phyloP scores from a whole-genome alignment of 2,329 filamentous ascomycete genomes.

The Macroventuria anomochaeta region DNA sequence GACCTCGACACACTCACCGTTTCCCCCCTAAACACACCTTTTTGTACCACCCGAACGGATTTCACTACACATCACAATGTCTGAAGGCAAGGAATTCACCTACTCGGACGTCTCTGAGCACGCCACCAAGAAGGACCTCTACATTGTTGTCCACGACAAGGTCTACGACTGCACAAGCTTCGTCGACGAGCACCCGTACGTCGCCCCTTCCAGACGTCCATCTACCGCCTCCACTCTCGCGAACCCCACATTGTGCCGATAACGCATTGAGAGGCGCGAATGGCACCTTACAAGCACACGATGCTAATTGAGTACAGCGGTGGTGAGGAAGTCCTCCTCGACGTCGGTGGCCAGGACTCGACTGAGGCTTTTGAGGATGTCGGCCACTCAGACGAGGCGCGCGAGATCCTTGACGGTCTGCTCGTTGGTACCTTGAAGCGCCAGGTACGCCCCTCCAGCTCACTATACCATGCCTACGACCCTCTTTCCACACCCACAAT shows the following conservation, averaged over 20 bases:
- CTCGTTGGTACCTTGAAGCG: slow-evolving; percentile 49
- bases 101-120: slow-evolving; percentile 52
- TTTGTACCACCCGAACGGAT: not conserved
- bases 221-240: not conserved
- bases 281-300: not conserved
- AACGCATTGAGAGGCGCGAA: not conserved
- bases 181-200: slow-evolving; percentile 93
- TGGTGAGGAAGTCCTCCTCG: slow-evolving; percentile 96
- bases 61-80: slow-evolving; percentile 36
- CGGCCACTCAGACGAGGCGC: slow-evolving; percentile 97
- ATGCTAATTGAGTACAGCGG: slow-evolving; percentile 64
- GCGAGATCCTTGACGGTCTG: slow-evolving; percentile 78
- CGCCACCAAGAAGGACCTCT: slow-evolving; percentile 83
- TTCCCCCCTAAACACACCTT: slow-evolving; percentile 3
- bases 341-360: slow-evolving; percentile 93
- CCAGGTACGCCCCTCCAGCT: slow-evolving; percentile 34
- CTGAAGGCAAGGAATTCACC: slow-evolving; percentile 47
- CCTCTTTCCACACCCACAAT: not conserved
- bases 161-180: slow-evolving; percentile 91
- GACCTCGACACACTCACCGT: not conserved
- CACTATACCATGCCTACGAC: not conserved
- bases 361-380: slow-evolving; percentile 99
- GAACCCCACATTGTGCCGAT: not conserved
- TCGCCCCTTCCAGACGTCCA: slow-evolving; percentile 30
- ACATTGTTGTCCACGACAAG: slow-evolving; percentile 92